Conservation (phyloP, 495 filamentous ascomycete species). For the Penicillium manginii region DNA sequence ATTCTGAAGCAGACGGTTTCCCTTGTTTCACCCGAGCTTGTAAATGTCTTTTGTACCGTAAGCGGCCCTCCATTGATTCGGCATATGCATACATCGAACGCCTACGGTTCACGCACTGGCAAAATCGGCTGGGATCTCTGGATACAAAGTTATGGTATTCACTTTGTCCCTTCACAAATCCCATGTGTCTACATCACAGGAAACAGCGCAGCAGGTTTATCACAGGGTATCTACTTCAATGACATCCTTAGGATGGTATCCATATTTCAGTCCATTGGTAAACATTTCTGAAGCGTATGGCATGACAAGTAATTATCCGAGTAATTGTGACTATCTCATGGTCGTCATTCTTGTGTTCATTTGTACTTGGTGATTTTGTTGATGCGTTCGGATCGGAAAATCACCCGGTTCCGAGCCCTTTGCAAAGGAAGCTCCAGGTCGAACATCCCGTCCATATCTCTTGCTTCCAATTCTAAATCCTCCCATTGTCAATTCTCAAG, state of each 20-base stretch:
- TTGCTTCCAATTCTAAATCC: neutral
- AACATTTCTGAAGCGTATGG: no score
- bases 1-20: constrained; percentile 36
- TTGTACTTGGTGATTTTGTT: neutral
- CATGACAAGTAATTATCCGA: no score
- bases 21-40: constrained; percentile 19
- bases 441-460: neutral
- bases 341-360: no score
- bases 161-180: no score
- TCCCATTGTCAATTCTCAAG: neutral
- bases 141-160: no score
- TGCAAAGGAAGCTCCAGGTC: constrained; percentile 14
- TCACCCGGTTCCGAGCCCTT: constrained; percentile 17
- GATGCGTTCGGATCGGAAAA: constrained; percentile 14
- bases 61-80: neutral
- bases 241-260: no score
- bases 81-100: neutral
- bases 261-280: no score
- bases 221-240: no score
- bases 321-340: no score
- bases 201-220: no score
- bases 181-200: no score
- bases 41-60: constrained; percentile 15
- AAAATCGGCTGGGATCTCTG: no score
- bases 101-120: neutral